phyloP scores from a whole-genome alignment of 2,329 filamentous ascomycete species.

The Trichoderma sp. region DNA sequence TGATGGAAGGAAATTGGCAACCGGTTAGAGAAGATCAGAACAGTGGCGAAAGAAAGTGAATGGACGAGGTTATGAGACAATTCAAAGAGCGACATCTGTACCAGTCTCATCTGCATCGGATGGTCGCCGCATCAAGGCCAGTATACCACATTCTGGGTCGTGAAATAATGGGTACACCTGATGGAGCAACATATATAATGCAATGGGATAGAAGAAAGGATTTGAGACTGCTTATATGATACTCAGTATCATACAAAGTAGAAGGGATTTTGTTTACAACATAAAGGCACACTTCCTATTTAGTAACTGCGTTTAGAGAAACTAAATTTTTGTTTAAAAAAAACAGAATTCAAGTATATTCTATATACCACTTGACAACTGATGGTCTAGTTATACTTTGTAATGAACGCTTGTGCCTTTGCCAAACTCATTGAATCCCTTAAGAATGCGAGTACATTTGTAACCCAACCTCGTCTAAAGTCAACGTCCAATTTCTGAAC shows the following conservation, averaged over 20 bases:
- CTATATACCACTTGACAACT: accelerated
- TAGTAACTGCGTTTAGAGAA: not conserved
- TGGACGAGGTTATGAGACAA: not conserved
- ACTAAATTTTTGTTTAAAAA: too few species aligned
- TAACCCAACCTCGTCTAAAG: not conserved
- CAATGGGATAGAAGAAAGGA: not conserved
- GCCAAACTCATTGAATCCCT: not conserved
- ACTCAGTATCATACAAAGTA: not conserved
- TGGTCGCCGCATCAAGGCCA: not conserved
- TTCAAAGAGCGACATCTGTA: not conserved
- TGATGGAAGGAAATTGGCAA: not conserved
- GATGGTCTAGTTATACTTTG: not conserved
- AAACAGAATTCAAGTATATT: too few species aligned
- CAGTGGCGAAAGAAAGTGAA: not conserved
- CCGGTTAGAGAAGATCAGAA: not conserved
- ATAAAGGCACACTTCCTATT: not conserved
- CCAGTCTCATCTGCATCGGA: not conserved
- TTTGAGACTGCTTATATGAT: not conserved
- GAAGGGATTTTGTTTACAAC: not conserved
- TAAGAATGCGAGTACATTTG: not conserved
- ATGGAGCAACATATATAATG: not conserved
- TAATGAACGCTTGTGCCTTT: not conserved
- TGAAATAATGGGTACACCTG: not conserved
- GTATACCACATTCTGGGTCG: accelerated
- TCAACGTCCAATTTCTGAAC: not conserved